Evolutionary conservation across 805 yeast genomes (phyloP).

Genomic region (Monosporozyma siamensis): DNA sequence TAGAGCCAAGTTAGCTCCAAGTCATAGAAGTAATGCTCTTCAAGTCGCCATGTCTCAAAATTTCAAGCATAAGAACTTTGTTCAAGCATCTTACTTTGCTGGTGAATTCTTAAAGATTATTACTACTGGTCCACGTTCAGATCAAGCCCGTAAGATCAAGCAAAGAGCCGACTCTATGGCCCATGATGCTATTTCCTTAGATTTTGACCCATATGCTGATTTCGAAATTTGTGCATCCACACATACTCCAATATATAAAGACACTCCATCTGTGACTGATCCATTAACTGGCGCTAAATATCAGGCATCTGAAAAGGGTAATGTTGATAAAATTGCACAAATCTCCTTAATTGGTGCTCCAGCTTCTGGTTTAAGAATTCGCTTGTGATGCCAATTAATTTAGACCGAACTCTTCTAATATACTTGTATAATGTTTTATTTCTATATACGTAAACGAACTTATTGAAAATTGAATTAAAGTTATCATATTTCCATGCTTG

Average conservation of each 20-base stretch:
- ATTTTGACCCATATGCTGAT: conserved; percentile 86
- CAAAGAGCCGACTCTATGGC: conserved; percentile 70
- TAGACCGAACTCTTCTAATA: neutral
- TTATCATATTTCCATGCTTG: too few relatives aligned
- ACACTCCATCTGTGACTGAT: conserved; percentile 58
- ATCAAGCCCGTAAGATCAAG: conserved; percentile 78
- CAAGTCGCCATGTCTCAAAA: conserved; percentile 94
- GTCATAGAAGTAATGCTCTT: conserved; percentile 78
- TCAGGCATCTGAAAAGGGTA: conserved; percentile 67
- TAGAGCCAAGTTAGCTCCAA: conserved; percentile 66
- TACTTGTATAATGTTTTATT: neutral
- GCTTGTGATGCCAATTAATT: conserved; percentile 8
- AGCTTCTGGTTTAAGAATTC: conserved; percentile 74
- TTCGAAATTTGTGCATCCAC: conserved; percentile 85
- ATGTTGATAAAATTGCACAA: conserved; percentile 62
- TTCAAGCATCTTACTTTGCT: conserved; percentile 86
- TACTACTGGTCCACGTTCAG: conserved; percentile 71
- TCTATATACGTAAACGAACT: neutral
- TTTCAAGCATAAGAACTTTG: conserved; percentile 78
- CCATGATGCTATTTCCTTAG: conserved; percentile 79
- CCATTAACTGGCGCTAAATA: conserved; percentile 88
- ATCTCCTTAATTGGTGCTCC: conserved; percentile 82
- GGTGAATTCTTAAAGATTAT: conserved; percentile 65
- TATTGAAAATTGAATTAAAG: neutral
- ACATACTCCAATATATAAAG: conserved; percentile 80